Evolutionary conservation across 139 green algal species (phyloP), one percentile per base, ranked within the genome.

Genomic region (Picochlorum sp.): DNA sequence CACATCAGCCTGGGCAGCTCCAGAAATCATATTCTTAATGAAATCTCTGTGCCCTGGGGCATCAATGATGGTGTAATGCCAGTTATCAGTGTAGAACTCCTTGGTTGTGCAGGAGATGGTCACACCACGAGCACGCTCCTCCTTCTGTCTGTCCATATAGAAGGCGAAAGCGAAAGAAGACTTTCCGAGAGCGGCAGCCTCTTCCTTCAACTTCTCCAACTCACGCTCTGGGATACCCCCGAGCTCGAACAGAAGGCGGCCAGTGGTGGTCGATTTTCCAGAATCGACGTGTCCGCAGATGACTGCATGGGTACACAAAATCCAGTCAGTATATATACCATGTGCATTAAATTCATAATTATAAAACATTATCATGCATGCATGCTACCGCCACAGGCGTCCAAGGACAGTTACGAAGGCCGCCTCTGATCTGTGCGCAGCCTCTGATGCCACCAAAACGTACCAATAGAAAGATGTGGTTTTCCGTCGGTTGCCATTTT

Each of bases 21-120:
- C 94, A 61, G 93, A 96, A 81, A 99, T 99, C 94, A 99, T 99
- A 87, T 99, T 99, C 92, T 99, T 99, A 82, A 98, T 98, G 86
- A 99, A 99, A 79, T 99, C 94, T 50, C 93, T 76, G 80, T 98
- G 92, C 69, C 92, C 86, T 13, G 88, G 89, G 63, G 88, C 88
- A 66, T 96, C 89, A 66, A 96, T 96, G 82, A 97, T 90, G 68
- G 94, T 99, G 89, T 93, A 98, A 89, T 98, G 90, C 76, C 87
- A 98, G 62, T 93, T 96, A 34, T 88, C 85, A 3, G 94, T 99
- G 86, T 95, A 95, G 86, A 99, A 98, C 92, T 99, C 92, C 91
- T 95, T 96, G 82, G 92, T 95, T 62, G 91, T 95, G 87, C 91
- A 96, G 59, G 92, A 81, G 66, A 96, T 96, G 83, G 89, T 96